These are phyloP conservation scores for Eucalyptus cladocalyx DNA, from an alignment of 345 rosid species.

Conservation along the genomic window DNA sequence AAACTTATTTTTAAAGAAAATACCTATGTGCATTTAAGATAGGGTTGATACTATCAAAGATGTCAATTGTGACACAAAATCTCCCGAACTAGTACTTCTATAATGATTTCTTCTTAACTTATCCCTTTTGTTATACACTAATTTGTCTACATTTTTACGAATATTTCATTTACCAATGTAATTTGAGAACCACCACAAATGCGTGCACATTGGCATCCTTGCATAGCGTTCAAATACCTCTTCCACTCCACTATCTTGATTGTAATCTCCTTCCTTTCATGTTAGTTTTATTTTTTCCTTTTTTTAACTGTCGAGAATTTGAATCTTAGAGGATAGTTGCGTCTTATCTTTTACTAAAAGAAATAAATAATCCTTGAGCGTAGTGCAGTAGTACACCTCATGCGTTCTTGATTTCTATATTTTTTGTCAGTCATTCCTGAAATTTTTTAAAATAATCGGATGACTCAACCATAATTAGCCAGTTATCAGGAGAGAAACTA, in stretches of 20 bases:
- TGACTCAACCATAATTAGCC: background rate
- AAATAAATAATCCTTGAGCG: background rate
- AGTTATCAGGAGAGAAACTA: background rate
- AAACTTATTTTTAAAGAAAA: no score
- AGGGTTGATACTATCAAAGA: background rate
- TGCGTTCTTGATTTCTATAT: background rate
- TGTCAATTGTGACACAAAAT: background rate
- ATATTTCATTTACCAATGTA: no score
- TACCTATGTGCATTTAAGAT: background rate
- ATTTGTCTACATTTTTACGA: no score
- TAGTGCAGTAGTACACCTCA: background rate
- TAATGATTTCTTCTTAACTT: no score
- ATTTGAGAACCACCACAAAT: no score
- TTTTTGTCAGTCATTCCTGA: background rate
- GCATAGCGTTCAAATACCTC: no score
- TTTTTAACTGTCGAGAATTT: background rate
- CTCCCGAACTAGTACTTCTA: accelerated
- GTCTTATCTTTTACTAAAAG: background rate
- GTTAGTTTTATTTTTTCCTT: background rate
- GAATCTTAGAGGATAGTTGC: background rate
- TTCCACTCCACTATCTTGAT: no score
- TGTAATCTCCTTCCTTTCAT: no score
- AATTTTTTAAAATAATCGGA: background rate
- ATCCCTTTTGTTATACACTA: no score
- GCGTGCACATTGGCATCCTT: no score